These are phyloP conservation scores for Linnemannia hyalina DNA, from an alignment of 192 early-diverging fungal genomes.

Conservation along the genomic window DNA sequence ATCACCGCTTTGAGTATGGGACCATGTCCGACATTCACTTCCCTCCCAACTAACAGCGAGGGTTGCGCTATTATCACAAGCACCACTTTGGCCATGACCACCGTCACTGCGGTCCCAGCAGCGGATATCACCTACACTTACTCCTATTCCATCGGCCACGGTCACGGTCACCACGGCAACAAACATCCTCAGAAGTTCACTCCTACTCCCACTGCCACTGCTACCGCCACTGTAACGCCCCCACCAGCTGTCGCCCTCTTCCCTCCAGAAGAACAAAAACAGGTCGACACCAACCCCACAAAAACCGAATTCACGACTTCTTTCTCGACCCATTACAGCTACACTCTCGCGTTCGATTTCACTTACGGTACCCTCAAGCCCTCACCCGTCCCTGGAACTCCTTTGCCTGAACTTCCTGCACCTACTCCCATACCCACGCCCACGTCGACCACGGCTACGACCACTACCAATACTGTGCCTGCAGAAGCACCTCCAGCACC, in stretches of 20 bases:
- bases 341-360: slow-evolving; percentile 24
- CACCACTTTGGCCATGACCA: background rate
- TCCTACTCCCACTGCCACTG: background rate
- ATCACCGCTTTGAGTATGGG: slow-evolving; percentile 6
- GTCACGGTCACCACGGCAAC: background rate
- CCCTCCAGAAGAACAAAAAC: background rate
- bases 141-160: background rate
- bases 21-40: slow-evolving; percentile 4
- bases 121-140: slow-evolving; percentile 1
- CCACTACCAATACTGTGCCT: background rate
- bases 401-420: slow-evolving; percentile 12
- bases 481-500: background rate
- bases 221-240: too few species aligned
- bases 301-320: background rate
- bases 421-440: background rate
- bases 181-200: background rate
- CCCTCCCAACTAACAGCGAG: slow-evolving; percentile 7
- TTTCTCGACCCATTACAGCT: background rate
- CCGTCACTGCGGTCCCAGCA: slow-evolving; percentile 14
- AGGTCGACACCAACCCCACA: background rate
- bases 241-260: background rate
- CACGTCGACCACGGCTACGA: background rate
- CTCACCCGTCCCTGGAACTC: background rate
- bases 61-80: slow-evolving; percentile 26
- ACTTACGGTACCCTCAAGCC: slow-evolving; percentile 2